phyloP scores from a whole-genome alignment of 2,329 filamentous ascomycete species.

The Cordyceps militaris region DNA sequence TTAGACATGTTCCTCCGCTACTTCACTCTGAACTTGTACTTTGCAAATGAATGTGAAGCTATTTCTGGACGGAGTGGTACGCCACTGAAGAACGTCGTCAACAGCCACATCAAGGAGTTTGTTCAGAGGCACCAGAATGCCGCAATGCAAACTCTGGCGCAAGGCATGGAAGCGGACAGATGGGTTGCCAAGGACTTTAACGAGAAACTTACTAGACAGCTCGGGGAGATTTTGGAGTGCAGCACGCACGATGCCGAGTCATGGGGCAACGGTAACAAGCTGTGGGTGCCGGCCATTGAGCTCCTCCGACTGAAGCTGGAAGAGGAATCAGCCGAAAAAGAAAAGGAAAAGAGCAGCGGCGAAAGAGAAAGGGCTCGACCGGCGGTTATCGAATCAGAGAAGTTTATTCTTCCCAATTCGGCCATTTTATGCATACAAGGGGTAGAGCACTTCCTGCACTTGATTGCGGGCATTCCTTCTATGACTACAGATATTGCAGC shows the following conservation, averaged over 20 bases:
- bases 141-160: conserved; percentile 67
- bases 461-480: conserved; percentile 78
- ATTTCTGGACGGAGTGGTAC: conserved; percentile 73
- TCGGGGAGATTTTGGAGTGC: conserved; percentile 59
- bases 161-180: conserved; percentile 71
- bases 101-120: conserved; percentile 75
- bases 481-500: conserved; percentile 79
- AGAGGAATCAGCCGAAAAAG: conserved; percentile 28
- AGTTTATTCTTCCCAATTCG: conserved; percentile 78
- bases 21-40: conserved; percentile 73
- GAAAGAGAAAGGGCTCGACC: conserved; percentile 59
- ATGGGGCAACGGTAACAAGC: conserved; percentile 56
- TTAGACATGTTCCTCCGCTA: conserved; percentile 70
- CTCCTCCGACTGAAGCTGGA: conserved; percentile 28
- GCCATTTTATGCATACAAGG: conserved; percentile 74
- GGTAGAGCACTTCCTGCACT: conserved; percentile 73
- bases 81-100: conserved; percentile 70
- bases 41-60: conserved; percentile 80
- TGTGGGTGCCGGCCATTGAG: conserved; percentile 47
- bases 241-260: conserved; percentile 63
- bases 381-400: conserved; percentile 76
- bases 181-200: conserved; percentile 74
- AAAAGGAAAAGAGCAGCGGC: conserved; percentile 16
- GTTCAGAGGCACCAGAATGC: conserved; percentile 63
- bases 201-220: conserved; percentile 50